These are phyloP conservation scores for Rhytidiadelphus loreus DNA, from an alignment of 225 moss, liverwort and hornwort genomes.

Conservation along the genomic window DNA sequence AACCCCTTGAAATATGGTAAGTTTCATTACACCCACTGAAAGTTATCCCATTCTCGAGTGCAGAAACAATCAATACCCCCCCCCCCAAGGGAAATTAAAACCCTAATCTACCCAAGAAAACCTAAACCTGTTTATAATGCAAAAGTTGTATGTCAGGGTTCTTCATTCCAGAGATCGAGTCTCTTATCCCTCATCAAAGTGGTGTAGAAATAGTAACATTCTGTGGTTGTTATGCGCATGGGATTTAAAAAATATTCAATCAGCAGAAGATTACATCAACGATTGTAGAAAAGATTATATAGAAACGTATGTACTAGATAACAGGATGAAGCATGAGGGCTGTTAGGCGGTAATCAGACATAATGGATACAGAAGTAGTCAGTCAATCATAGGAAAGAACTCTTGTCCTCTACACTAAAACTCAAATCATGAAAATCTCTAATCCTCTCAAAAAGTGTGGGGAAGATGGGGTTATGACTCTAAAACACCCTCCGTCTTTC, in stretches of 20 bases:
- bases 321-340: not conserved
- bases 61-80: too few species aligned
- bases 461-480: too few species aligned
- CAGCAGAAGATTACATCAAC: not conserved
- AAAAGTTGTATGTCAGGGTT: not conserved
- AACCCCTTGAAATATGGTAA: slow-evolving; percentile 29
- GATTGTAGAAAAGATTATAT: not conserved
- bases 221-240: not conserved
- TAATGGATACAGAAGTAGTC: not conserved
- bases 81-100: not conserved
- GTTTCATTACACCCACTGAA: too few species aligned
- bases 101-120: not conserved
- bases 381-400: too few species aligned
- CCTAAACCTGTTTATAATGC: not conserved
- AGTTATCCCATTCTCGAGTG: not conserved
- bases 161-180: not conserved
- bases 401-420: too few species aligned
- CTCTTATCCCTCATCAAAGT: not conserved
- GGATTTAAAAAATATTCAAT: not conserved
- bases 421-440: too few species aligned
- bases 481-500: too few species aligned
- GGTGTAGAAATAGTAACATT: not conserved
- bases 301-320: not conserved
- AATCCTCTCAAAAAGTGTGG: too few species aligned
- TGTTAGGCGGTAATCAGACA: not conserved